phyloP scores from a whole-genome alignment of 305 asterid genomes.

The Fraxinus albicans region DNA sequence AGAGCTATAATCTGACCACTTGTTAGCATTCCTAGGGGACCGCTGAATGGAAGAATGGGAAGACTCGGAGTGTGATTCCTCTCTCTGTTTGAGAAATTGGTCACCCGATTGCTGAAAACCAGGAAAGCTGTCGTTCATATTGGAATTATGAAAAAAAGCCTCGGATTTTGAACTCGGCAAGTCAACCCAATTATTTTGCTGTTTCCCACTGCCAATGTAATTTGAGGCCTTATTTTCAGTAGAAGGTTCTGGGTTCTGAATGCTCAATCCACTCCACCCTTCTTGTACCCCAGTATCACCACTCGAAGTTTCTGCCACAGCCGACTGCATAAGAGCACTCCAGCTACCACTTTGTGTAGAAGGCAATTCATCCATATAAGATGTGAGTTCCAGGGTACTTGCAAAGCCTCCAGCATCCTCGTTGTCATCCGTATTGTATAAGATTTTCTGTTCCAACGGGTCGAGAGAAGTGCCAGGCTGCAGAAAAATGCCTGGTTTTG shows the following conservation, averaged over 20 bases:
- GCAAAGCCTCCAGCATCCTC: slow-evolving; percentile 32
- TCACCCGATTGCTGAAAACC: slow-evolving; percentile 41
- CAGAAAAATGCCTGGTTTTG: slow-evolving; percentile 21
- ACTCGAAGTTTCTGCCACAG: slow-evolving; percentile 76
- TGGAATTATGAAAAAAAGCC: slow-evolving; percentile 28
- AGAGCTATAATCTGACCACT: slow-evolving; percentile 41
- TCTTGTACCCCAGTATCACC: slow-evolving; percentile 65
- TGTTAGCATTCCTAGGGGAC: slow-evolving; percentile 31
- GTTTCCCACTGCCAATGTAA: slow-evolving; percentile 36
- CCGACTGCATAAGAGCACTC: slow-evolving; percentile 98
- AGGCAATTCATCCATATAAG: slow-evolving; percentile 33
- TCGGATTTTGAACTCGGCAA: slow-evolving; percentile 57
- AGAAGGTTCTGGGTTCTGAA: slow-evolving; percentile 65
- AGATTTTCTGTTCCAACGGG: slow-evolving; percentile 66
- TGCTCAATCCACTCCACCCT: slow-evolving; percentile 75
- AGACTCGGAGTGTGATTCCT: slow-evolving; percentile 46
- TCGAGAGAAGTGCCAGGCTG: slow-evolving; percentile 41
- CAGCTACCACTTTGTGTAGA: slow-evolving; percentile 75
- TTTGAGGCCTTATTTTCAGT: slow-evolving; percentile 45
- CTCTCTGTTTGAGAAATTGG: slow-evolving; percentile 36
- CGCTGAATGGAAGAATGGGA: slow-evolving; percentile 37
- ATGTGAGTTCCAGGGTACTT: slow-evolving; percentile 33
- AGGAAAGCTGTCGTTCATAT: slow-evolving; percentile 36
- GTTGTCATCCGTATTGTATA: slow-evolving; percentile 51
- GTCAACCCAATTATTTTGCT: slow-evolving; percentile 50